Percentiles rank a stretch among this genome's conserved stretches.
phyloP scores from a whole-genome alignment of 129 eudicot species.

The Escallonia rubra region DNA sequence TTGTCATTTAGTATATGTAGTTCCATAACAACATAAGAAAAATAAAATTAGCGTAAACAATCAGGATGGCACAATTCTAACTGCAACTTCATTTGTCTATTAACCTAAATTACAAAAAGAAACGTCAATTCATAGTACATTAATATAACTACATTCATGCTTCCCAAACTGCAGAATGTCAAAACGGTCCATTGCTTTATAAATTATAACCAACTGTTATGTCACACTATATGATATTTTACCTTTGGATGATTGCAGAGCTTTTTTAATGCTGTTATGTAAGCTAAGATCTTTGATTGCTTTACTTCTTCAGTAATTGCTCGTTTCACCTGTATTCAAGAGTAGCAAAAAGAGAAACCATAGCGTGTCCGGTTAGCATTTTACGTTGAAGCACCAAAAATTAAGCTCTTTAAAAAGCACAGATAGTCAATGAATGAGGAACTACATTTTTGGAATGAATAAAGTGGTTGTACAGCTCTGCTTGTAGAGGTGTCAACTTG shows the following conservation, averaged over 20 bases:
- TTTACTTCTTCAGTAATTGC: conserved; percentile 73
- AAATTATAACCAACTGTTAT: background rate
- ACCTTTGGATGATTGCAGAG: conserved; percentile 99
- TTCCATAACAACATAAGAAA: background rate
- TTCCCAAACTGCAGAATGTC: too few species aligned
- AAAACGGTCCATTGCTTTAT: too few species aligned
- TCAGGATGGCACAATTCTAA: too few species aligned
- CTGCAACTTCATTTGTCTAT: too few species aligned
- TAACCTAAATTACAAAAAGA: too few species aligned
- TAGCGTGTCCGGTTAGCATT: conserved; percentile 6
- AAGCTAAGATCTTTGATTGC: conserved; percentile 77
- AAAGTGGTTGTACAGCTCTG: conserved; percentile 76
- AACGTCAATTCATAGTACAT: too few species aligned
- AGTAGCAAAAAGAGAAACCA: conserved; percentile 6
- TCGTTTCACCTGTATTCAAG: conserved; percentile 60
- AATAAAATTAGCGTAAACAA: background rate
- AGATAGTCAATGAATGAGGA: background rate
- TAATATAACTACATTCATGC: too few species aligned
- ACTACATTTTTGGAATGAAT: conserved; percentile 93
- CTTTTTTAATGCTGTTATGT: conserved; percentile 93
- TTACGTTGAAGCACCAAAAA: conserved; percentile 10
- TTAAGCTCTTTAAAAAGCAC: conserved; percentile 6
- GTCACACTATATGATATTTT: conserved; percentile 5
- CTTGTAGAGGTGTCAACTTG: conserved; percentile 88
- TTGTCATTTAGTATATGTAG: too few species aligned